A percentile compares a stretch with the other conserved stretches of the same genome.
These are phyloP conservation scores for Melampsora occidentalis DNA, from an alignment of 1,284 basidiomycete genomes.

Conservation along the genomic window DNA sequence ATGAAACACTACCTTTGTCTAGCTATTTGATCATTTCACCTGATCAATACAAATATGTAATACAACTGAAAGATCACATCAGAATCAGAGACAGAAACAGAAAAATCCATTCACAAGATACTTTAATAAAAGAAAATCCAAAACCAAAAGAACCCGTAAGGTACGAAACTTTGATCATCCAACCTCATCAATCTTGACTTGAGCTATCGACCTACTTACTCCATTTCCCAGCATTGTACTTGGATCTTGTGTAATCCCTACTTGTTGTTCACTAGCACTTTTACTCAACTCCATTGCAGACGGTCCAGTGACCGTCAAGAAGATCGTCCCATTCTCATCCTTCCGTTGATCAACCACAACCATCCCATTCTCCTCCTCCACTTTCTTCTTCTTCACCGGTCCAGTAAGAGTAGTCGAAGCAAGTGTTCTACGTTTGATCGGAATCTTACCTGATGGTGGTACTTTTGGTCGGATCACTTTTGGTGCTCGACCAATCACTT, in stretches of 20 bases:
- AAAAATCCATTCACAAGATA: background rate
- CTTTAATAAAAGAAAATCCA: background rate
- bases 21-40: too few relatives aligned
- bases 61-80: too few relatives aligned
- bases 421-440: slow-evolving; percentile 27
- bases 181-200: slow-evolving; percentile 1
- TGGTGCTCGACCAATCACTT: slow-evolving; percentile 10
- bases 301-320: background rate
- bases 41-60: too few relatives aligned
- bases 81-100: background rate
- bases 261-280: background rate
- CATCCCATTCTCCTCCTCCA: background rate
- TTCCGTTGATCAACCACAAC: background rate
- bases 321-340: too few relatives aligned
- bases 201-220: background rate
- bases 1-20: too few relatives aligned
- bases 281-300: background rate
- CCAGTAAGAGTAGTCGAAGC: background rate
- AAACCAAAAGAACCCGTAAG: background rate
- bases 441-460: slow-evolving; percentile 42
- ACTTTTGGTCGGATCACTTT: slow-evolving; percentile 41
- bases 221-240: background rate
- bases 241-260: too few relatives aligned
- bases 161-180: background rate
- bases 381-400: background rate